Base-by-base conservation (phyloP, 371 early-diverging fungal genomes). In the Mucor lusitanicus region DNA sequence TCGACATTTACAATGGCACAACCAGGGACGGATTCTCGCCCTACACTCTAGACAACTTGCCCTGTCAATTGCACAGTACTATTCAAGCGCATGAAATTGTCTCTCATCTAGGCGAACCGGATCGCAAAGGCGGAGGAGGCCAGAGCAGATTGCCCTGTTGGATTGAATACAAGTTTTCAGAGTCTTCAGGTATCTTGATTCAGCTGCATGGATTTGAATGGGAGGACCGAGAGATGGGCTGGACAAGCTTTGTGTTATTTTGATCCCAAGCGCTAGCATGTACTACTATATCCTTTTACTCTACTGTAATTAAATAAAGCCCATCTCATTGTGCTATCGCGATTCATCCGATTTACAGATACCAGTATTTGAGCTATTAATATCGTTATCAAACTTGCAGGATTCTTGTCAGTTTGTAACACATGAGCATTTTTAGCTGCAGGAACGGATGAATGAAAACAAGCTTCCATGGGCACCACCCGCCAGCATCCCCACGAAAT, bases 161-260 rank as follows among this genome's bases (percentile, higher is more conserved):
- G 84, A 80, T 84, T 17, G 81, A 84, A 64, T 84, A 81, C 46
- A 66, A 74, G 37, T 80, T 82, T 46, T 60, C 58, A 11, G 60
- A 72, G 13, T 50, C 42, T 4, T 75, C 75, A 6, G 78, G 80
- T 4, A 67, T 82, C 3, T 30, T 79, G 61, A 78, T 84, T 40
- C 78, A 81, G 58, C 56, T 83, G 6, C 79, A 83, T 65, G 83
- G 83, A 7, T 66, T 80, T 21, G 79, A 83, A 64, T 83, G 83
- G 83, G 83, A 83, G 37, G 83, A 83, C 64, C 76, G 83, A 33
- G 77, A 78, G 44, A 80, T 83, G 83, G 80, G 83, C 1, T 83
- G 80, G 83, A 73, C 78, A 39, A 77, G 75, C 25, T 59, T 80
- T 40, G 74, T 70, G 17, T 44, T 44, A 19, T 44, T 44, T n/a